Base-by-base conservation (phyloP, 768 basidiomycete genomes). In the Pulveroboletus sp. region DNA sequence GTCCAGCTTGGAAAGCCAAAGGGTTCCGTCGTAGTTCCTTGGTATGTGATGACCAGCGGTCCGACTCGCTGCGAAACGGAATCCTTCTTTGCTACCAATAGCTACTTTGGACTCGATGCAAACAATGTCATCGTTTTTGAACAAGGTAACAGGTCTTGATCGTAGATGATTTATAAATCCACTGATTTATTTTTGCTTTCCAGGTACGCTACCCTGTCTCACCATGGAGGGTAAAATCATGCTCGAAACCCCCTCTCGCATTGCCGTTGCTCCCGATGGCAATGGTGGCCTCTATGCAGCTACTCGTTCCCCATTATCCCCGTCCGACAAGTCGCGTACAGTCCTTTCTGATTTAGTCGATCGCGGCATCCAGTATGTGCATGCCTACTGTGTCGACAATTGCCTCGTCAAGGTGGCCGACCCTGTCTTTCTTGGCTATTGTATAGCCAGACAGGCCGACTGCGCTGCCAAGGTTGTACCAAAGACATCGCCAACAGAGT, bases 31-130 rank as follows among this genome's bases (percentile, higher is more conserved):
- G 68, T 81, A 46, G 82, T 98, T 49, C 90, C 91, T 33, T 98
- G 96, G 96, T 98, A 97, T 72, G 83, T 99, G 62, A 99, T 99
- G 96, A 98, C 95, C 49, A 93, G 90, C 64, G 94, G 94, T 21
- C 96, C 95, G 35, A 99, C 96, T 32, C 82, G 93, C 57, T 75
- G 71, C 36, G 88, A 86, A 32, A 98, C 96, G 21, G 89, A 91
- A 68, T 72, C 72, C 26, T 98, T 86, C 76, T 97, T 98, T 72
- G 73, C 72, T 54, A 73, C 79, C 52, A 78, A 93, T 70, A 67
- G 69, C 3, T 89, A 78, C 73, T 99, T 97, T 64, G 94, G 95
- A 5, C 77, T 99, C 52, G 65, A 83, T 45, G 63, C 81, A 50
- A 75, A 82, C 54, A 85, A 96, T 60, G 85, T 99, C 54, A 74